These are phyloP conservation scores for Alternaria angustiovoidea DNA, from an alignment of 2,329 filamentous ascomycete genomes.

Conservation along the genomic window DNA sequence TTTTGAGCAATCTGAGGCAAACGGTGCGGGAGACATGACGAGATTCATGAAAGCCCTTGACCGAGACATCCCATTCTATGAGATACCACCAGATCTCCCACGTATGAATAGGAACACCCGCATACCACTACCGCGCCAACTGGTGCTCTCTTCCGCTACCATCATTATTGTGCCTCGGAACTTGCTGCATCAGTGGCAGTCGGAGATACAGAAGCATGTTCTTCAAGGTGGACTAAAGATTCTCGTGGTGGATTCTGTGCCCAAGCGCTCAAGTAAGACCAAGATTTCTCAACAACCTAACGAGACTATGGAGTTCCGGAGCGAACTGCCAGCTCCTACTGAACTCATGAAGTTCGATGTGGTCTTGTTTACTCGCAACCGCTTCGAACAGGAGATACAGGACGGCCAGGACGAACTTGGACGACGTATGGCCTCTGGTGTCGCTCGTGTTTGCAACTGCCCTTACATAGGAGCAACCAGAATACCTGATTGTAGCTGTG, in stretches of 20 bases:
- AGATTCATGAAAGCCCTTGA: constrained; percentile 36
- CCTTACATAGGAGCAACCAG: constrained; percentile 57
- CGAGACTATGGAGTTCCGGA: constrained; percentile 45
- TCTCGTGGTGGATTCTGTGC: constrained; percentile 63
- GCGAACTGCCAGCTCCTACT: constrained; percentile 64
- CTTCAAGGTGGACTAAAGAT: constrained; percentile 66
- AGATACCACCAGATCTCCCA: constrained; percentile 52
- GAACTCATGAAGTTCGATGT: constrained; percentile 75
- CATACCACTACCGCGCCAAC: constrained; percentile 54
- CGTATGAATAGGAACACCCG: constrained; percentile 54
- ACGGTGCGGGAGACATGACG: constrained; percentile 44
- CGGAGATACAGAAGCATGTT: constrained; percentile 82
- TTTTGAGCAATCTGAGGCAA: constrained; percentile 61
- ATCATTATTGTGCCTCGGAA: constrained; percentile 85
- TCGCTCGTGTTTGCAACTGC: constrained; percentile 40
- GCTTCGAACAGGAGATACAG: constrained; percentile 74
- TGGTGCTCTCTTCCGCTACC: constrained; percentile 73
- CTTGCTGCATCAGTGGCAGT: constrained; percentile 81
- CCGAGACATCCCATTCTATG: constrained; percentile 50
- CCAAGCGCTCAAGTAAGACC: constrained; percentile 31
- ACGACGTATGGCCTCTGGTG: constrained; percentile 43
- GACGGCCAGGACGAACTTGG: constrained; percentile 59
- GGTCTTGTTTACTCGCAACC: constrained; percentile 76
- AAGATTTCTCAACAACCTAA: constrained; percentile 17
- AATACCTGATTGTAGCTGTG: constrained; percentile 56